phyloP scores from a whole-genome alignment of 768 basidiomycete species.

The Lactarius sanguifluus region DNA sequence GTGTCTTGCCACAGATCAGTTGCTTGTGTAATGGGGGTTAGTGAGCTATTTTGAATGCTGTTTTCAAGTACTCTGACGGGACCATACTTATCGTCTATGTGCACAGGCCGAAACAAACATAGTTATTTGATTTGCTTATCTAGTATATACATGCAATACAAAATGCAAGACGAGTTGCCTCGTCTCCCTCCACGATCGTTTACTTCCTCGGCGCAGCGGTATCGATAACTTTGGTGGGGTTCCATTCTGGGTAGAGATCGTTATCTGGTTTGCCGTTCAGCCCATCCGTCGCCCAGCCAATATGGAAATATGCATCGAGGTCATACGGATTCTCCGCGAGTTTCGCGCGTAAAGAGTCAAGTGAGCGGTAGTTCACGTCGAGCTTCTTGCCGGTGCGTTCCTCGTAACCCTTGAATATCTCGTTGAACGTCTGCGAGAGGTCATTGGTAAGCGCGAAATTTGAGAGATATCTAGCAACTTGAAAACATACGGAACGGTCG shows the following conservation, averaged over 20 bases:
- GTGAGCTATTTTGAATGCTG: not conserved
- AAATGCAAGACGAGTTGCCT: not conserved
- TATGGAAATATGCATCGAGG: conserved; percentile 21
- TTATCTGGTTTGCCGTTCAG: conserved; percentile 24
- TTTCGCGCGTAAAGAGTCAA: conserved; percentile 20
- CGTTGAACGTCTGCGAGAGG: conserved; percentile 26
- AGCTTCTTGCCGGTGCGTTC: conserved; percentile 26
- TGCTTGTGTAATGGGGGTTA: conserved; percentile 3
- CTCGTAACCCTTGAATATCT: conserved; percentile 28
- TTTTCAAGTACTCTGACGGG: not conserved
- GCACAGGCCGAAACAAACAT: not conserved
- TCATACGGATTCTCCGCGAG: conserved; percentile 25
- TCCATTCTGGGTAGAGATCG: conserved; percentile 29
- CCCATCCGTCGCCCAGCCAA: conserved; percentile 20
- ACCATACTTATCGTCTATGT: not conserved
- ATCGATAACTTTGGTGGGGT: conserved; percentile 29
- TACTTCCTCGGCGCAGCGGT: conserved; percentile 9
- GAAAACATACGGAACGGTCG: conserved; percentile 24
- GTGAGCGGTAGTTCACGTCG: conserved; percentile 18
- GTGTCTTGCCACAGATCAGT: conserved; percentile 2
- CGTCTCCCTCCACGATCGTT: not conserved
- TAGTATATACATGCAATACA: not conserved
- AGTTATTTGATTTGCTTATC: not conserved
- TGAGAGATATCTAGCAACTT: not conserved
- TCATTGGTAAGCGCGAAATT: not conserved